These are phyloP conservation scores for Omphalea diandra DNA, from an alignment of 441 rosid species.

Conservation along the genomic window DNA sequence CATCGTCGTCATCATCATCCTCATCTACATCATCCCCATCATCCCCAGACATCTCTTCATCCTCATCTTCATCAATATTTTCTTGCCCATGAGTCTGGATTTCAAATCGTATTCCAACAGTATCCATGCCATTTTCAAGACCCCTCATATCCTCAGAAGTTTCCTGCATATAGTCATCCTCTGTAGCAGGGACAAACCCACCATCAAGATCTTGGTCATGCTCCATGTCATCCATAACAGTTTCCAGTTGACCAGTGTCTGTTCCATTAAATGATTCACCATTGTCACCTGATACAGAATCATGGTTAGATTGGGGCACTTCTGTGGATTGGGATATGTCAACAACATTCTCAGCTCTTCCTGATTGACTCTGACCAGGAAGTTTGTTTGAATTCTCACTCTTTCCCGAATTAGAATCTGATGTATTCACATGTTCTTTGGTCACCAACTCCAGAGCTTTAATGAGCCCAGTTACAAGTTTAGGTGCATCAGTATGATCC, in stretches of 20 bases:
- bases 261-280: conserved; percentile 52
- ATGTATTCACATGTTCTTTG: conserved; percentile 84
- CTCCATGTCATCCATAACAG: conserved; percentile 95
- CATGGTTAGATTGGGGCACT: conserved; percentile 58
- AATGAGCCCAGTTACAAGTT: conserved; percentile 76
- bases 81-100: conserved; percentile 81
- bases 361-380: conserved; percentile 52
- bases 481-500: conserved; percentile 85
- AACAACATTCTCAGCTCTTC: conserved; percentile 54
- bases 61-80: conserved; percentile 88
- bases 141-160: conserved; percentile 74
- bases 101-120: conserved; percentile 76
- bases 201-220: conserved; percentile 94
- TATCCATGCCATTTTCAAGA: conserved; percentile 71
- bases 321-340: conserved; percentile 60
- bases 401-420: conserved; percentile 54
- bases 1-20: conserved; percentile 48
- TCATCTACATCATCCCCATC: conserved; percentile 79
- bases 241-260: conserved; percentile 71
- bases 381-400: conserved; percentile 64
- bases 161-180: conserved; percentile 94
- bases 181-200: conserved; percentile 66
- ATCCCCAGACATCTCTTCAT: conserved; percentile 92
- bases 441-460: conserved; percentile 95
- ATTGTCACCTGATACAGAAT: conserved; percentile 54